Evolutionary conservation across 2,329 filamentous ascomycete species (phyloP), one percentile per base, ranked within the genome.

Genomic region (Nemania sp.): DNA sequence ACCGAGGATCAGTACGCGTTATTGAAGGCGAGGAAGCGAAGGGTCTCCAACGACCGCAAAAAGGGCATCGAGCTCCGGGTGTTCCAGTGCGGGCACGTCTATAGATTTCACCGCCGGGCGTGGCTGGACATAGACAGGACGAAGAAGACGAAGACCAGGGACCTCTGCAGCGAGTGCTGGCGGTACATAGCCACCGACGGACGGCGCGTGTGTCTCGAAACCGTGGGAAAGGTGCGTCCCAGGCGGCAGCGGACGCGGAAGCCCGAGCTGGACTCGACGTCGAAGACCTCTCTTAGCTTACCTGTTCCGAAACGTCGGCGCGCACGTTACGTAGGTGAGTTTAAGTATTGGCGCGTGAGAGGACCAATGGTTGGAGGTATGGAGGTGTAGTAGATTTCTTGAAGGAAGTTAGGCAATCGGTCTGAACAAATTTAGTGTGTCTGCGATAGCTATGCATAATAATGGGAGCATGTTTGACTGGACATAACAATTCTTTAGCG

Each of bases 21-120:
- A 1, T 54, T 65, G 12, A 58, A 53, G n/a, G 35, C 59, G 29
- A 13, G 10, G 7, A 62, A 54, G 13, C 49, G 53, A 49, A 50
- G 43, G 0, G 3, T 29, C 10, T 29, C 40, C 3, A 35, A 1
- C 1, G 40, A 56, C 2, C 18, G 39, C 5, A n/a, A 45, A 21
- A 20, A 48, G 7, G 29, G 12, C 5, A 13, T 29, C 2, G 13
- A n/a, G 0, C 48, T 54, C 12, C 48, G 53, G 5, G 43, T 58
- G 9, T 65, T 52, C 20, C 56, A 49, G 17, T 65, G 62, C 15
- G 59, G 59, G 6, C 57, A 62, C 20, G 29, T 60, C 2, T 62
- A 45, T 13, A 21, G 40, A 4, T 35, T 12, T 6, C 13, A 39
- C 4, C 11, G 25, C 5, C 54, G 46, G 18, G 25, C 52, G n/a